Evolutionary conservation across 495 filamentous ascomycete genomes (phyloP), one percentile per base, ranked within the genome.

Genomic region (Xylaria castorea): DNA sequence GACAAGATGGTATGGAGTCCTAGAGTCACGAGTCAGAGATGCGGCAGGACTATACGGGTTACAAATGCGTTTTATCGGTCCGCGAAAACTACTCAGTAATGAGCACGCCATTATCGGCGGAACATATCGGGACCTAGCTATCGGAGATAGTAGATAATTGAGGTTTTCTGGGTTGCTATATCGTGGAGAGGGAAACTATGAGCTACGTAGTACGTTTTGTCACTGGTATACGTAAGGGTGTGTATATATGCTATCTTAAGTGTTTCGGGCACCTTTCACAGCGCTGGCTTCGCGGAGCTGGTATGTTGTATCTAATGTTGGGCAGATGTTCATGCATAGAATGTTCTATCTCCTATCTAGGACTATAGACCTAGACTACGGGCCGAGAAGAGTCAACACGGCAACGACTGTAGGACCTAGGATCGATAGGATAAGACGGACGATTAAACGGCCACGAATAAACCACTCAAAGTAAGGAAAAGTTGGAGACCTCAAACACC

Each of bases 401-500:
- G 8, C 34, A 22, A 40, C 16, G 38, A n/a, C 34, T 42, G 60
- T n/a, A 44, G 2, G 61, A 0, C 38, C 8, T n/a, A 18, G n/a
- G n/a, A 40, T 32, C 20, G 63, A 66, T 20, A 34, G 63, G 40
- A 30, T 50, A 66, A 46, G 63, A 66, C 42, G 63, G 63, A 11
- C 30, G 25, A 12, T 34, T 32, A 50, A 50, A 66, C 63, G 38
- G 25, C 42, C 42, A 32, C 5, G 25, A 48, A 48, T 32, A 48
- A 48, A 48, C 34, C 16, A n/a, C 63, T 25, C 34, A 38, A 60
- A 61, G 34, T n/a, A 30, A 57, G 34, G 32, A 57, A 68, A 66
- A n/a, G 9, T 36, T 48, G 63, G 27, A 32, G 36, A 57, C 50
- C 50, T 68, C 66, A 68, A 57, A 68, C 61, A 22, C 66, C 48